phyloP scores from a whole-genome alignment of 1,139 yeast genomes.

The Yamadazyma atlantica region DNA sequence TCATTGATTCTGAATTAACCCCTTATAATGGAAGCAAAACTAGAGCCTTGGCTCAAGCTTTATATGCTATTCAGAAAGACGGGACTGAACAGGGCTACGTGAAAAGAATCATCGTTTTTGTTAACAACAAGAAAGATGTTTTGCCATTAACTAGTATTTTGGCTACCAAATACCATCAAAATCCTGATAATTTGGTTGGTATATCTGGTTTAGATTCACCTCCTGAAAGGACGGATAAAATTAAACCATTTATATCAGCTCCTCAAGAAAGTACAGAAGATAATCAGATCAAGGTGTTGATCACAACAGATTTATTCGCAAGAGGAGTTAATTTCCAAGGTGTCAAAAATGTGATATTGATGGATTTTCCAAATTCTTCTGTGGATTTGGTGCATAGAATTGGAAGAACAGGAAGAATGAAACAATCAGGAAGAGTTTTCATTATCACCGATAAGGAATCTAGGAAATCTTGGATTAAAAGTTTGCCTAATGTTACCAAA shows the following conservation, averaged over 20 bases:
- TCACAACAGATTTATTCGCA: slow-evolving; percentile 89
- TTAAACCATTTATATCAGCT: slow-evolving; percentile 57
- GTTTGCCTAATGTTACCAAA: slow-evolving; percentile 70
- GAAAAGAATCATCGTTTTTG: slow-evolving; percentile 85
- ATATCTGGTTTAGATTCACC: slow-evolving; percentile 65
- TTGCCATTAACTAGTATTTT: slow-evolving; percentile 56
- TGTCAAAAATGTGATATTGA: slow-evolving; percentile 76
- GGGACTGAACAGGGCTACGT: slow-evolving; percentile 76
- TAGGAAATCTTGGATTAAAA: slow-evolving; percentile 77
- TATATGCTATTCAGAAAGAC: slow-evolving; percentile 82
- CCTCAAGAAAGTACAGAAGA: slow-evolving; percentile 47
- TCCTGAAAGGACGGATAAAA: slow-evolving; percentile 54
- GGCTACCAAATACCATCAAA: slow-evolving; percentile 53
- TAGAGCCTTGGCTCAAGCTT: slow-evolving; percentile 82
- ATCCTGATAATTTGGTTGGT: slow-evolving; percentile 47
- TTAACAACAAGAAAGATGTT: slow-evolving; percentile 71
- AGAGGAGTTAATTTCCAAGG: slow-evolving; percentile 87
- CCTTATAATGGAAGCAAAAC: slow-evolving; percentile 84
- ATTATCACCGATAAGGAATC: slow-evolving; percentile 68
- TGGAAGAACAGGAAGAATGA: slow-evolving; percentile 94
- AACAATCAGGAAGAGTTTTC: slow-evolving; percentile 83
- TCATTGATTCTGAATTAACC: slow-evolving; percentile 70
- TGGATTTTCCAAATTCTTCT: slow-evolving; percentile 83
- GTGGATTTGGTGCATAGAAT: slow-evolving; percentile 88
- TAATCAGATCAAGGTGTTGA: slow-evolving; percentile 56